Evolutionary conservation across 176 grass and related monocot genomes (phyloP).

Genomic region (Oryza glaberrima): DNA sequence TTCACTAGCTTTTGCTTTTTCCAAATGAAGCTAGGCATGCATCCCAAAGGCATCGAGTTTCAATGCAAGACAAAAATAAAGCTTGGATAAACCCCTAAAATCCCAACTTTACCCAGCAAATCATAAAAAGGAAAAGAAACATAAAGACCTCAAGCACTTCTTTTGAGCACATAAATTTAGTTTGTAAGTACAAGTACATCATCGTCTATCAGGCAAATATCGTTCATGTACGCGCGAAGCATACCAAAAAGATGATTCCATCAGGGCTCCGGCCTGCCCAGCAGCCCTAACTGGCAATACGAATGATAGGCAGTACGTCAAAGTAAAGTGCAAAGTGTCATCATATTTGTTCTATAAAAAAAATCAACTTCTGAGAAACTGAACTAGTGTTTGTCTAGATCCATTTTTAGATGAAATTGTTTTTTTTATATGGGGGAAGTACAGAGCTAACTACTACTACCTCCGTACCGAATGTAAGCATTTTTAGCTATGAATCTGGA

Average conservation of each 20-base stretch:
- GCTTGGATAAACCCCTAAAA: neutral
- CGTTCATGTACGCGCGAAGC: neutral
- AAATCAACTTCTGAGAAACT: too few species aligned
- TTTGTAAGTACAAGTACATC: neutral
- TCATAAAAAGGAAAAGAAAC: neutral
- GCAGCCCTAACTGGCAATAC: neutral
- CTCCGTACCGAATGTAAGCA: too few species aligned
- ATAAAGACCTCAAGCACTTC: slow-evolving; percentile 16
- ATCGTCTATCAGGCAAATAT: neutral
- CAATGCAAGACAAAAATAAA: slow-evolving; percentile 12
- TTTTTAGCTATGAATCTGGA: too few species aligned
- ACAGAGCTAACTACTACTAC: neutral
- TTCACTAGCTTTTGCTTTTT: neutral
- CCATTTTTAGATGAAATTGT: too few species aligned
- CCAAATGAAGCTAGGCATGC: neutral
- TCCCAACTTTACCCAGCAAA: neutral
- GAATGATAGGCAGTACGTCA: neutral
- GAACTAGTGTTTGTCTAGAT: too few species aligned
- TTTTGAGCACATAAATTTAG: neutral
- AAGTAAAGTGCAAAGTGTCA: neutral
- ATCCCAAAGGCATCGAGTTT: neutral
- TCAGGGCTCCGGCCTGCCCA: neutral
- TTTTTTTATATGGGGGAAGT: neutral
- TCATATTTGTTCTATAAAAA: too few species aligned
- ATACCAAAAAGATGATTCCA: neutral